phyloP scores from a whole-genome alignment of 495 filamentous ascomycete genomes.

The Penicillium flavigenum region DNA sequence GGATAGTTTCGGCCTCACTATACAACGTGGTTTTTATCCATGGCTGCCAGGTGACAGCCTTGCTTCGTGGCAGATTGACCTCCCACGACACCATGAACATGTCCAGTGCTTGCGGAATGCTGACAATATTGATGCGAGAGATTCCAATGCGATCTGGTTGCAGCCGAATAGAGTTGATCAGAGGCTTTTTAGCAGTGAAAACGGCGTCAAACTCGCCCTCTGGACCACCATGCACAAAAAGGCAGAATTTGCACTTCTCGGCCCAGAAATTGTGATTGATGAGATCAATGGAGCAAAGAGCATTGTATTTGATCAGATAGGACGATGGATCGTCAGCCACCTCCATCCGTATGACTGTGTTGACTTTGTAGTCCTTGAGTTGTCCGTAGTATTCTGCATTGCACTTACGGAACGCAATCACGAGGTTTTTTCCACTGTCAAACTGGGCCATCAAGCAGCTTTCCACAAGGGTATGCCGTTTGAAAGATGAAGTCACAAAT shows the following conservation, averaged over 20 bases:
- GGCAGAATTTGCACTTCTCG: conserved; percentile 32
- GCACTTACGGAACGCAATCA: conserved; percentile 33
- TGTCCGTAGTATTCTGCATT: conserved; percentile 31
- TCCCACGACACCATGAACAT: conserved; percentile 37
- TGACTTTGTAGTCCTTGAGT: conserved; percentile 35
- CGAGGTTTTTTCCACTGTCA: conserved; percentile 22
- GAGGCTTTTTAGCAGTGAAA: conserved; percentile 10
- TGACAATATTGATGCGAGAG: conserved; percentile 29
- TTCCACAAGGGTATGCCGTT: conserved; percentile 29
- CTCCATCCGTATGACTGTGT: conserved; percentile 28
- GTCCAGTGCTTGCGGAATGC: conserved; percentile 24
- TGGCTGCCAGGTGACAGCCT: conserved; percentile 29
- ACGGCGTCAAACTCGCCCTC: conserved; percentile 28
- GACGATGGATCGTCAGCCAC: background rate
- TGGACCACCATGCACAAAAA: conserved; percentile 39
- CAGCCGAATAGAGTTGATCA: conserved; percentile 27
- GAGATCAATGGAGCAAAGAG: conserved; percentile 34
- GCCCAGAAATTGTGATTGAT: conserved; percentile 36
- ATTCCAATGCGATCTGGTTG: conserved; percentile 15
- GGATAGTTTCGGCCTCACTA: background rate
- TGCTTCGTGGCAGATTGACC: conserved; percentile 10
- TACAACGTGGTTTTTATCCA: conserved; percentile 17
- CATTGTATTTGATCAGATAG: conserved; percentile 27
- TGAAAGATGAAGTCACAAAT: conserved; percentile 34
- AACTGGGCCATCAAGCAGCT: conserved; percentile 40